phyloP scores from a whole-genome alignment of 129 eudicot species.

The Pittosporum tobira region DNA sequence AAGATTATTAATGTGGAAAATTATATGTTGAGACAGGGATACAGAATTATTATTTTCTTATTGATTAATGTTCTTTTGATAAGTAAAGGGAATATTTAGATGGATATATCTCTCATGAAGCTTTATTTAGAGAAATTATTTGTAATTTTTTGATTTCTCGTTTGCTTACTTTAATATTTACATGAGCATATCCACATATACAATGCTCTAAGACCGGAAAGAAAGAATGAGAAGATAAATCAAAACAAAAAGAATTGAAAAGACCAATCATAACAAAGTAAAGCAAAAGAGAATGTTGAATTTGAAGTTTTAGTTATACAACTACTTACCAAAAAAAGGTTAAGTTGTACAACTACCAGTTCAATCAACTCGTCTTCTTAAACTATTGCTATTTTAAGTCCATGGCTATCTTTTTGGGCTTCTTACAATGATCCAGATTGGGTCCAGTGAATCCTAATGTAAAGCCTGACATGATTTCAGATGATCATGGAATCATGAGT shows the following conservation, averaged over 20 bases:
- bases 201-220: neutral
- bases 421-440: neutral
- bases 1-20: neutral
- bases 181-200: neutral
- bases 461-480: neutral
- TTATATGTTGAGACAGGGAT: neutral
- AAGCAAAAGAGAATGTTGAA: too few relatives aligned
- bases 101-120: neutral
- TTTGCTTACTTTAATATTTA: neutral
- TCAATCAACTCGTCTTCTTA: neutral
- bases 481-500: neutral
- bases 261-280: too few relatives aligned
- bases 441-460: neutral
- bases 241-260: too few relatives aligned
- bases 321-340: too few relatives aligned
- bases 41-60: neutral
- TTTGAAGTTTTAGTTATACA: too few relatives aligned
- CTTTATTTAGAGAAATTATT: neutral
- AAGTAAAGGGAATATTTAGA: neutral
- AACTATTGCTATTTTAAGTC: neutral
- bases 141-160: neutral
- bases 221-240: neutral
- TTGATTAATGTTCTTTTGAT: too few relatives aligned
- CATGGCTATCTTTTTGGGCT: neutral
- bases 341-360: neutral